Base-by-base conservation (phyloP, 441 rosid species). In the Croton setiger region DNA sequence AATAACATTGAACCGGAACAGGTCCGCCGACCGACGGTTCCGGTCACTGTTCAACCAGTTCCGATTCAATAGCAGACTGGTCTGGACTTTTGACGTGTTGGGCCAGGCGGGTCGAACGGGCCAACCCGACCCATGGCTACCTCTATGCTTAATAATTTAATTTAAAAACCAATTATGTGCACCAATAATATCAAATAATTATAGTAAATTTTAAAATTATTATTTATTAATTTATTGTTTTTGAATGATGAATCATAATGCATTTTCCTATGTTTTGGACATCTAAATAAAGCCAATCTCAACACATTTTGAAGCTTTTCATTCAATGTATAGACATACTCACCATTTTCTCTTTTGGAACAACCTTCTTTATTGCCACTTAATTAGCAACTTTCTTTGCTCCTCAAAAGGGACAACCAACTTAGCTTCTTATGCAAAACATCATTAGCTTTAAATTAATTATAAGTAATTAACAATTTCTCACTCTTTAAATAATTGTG, bases 321-420 rank as follows among this genome's bases (percentile, higher is more conserved):
- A 10, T 70, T 54, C 14, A 62, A 64, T 68, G 73, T 58, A 64
- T 68, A 72, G 74, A 74, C 77, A 60, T 12, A 63, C 33, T 60
- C 27, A n/a, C 18, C 57, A 3, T 41, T 60, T 74, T 27, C 31
- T 27, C 31, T 71, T 67, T 62, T 62, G 13, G 27, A 37, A 43
- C 49, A 79, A 7, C 47, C 60, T 37, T 45, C 71, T 53, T 45
- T 35, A 59, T 67, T 54, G 54, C 54, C 55, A 17, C 48, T 7
- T n/a, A 44, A 58, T 35, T n/a, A 39, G 33, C 48, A 36, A 10
- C 9, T 54, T 21, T 66, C 1, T 21, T 14, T 15, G 3, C 13
- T 7, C 17, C 35, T 18, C 12, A 21, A 36, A 39, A 39, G 43
- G 4, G 35, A 12, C 18, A 44, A 67, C 1, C 5, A 56, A 31